Conservation (phyloP, 768 basidiomycete species). For the Leccinum uliginosum region DNA sequence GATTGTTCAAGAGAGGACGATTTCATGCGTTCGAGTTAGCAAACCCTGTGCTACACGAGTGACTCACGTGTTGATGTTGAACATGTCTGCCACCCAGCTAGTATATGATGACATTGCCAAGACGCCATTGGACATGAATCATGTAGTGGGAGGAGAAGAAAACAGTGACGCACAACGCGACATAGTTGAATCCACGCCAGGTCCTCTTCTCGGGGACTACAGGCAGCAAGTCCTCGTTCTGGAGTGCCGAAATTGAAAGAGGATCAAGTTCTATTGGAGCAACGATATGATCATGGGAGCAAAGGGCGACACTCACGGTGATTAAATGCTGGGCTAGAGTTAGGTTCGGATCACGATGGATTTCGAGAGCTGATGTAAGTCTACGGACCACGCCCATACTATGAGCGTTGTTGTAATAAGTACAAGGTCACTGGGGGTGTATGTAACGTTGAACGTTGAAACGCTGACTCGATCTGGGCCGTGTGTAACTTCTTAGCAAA, state of each 20-base stretch:
- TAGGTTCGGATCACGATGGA: slow-evolving; percentile 49
- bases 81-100: slow-evolving; percentile 81
- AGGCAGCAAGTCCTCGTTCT: slow-evolving; percentile 74
- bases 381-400: slow-evolving; percentile 24
- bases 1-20: slow-evolving; percentile 2
- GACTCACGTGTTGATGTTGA: slow-evolving; percentile 72
- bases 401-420: background rate
- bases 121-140: background rate
- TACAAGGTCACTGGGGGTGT: background rate
- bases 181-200: slow-evolving; percentile 64
- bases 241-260: slow-evolving; percentile 16
- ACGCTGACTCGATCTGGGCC: background rate
- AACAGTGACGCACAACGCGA: slow-evolving; percentile 49
- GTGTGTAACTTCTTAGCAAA: background rate
- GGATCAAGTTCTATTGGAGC: background rate
- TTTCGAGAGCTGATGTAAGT: slow-evolving; percentile 39
- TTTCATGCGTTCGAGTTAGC: background rate
- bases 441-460: background rate
- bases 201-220: slow-evolving; percentile 58
- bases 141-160: background rate
- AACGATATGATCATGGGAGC: background rate
- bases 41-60: background rate
- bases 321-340: slow-evolving; percentile 56
- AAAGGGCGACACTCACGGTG: slow-evolving; percentile 36
- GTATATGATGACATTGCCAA: slow-evolving; percentile 1